A percentile compares a stretch with the other conserved stretches of the same genome.
Conservation (phyloP, 179 eudicot genomes). For the Heliamphora pulchella region DNA sequence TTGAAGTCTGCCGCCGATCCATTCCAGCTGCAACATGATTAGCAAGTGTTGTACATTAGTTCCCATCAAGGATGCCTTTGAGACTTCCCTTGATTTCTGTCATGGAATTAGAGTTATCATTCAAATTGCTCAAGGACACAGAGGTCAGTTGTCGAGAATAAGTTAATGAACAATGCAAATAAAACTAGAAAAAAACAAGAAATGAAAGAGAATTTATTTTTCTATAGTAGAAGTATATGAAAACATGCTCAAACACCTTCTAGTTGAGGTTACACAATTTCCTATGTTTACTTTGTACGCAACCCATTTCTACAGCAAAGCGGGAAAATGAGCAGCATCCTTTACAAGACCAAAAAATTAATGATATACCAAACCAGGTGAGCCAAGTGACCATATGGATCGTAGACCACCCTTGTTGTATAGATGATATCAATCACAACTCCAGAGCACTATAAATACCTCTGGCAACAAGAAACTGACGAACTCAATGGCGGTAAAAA, state of each 20-base stretch:
- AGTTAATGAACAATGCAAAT: not conserved
- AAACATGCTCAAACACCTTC: not conserved
- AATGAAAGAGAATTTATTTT: not conserved
- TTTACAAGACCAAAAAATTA: slow-evolving; percentile 2
- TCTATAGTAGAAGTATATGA: not conserved
- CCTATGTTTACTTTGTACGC: not conserved
- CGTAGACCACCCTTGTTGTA: not conserved
- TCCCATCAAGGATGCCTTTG: not conserved
- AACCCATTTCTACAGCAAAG: slow-evolving; percentile 5
- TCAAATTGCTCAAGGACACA: not conserved
- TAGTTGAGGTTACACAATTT: slow-evolving; percentile 1
- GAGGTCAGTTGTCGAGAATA: not conserved
- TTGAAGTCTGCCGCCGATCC: too few species aligned
- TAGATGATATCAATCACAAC: too few species aligned
- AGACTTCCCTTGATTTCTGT: not conserved
- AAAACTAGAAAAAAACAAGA: not conserved
- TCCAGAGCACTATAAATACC: not conserved
- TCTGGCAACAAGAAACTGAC: not conserved
- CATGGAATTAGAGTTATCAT: not conserved
- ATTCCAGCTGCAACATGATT: too few species aligned
- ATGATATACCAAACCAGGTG: not conserved
- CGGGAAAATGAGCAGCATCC: not conserved
- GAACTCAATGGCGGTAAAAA: not conserved
- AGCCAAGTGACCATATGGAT: too few species aligned
- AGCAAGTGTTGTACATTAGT: too few species aligned